Evolutionary conservation across 2,329 filamentous ascomycete species (phyloP), one percentile per base, ranked within the genome.

Genomic region (Lomentospora prolificans): DNA sequence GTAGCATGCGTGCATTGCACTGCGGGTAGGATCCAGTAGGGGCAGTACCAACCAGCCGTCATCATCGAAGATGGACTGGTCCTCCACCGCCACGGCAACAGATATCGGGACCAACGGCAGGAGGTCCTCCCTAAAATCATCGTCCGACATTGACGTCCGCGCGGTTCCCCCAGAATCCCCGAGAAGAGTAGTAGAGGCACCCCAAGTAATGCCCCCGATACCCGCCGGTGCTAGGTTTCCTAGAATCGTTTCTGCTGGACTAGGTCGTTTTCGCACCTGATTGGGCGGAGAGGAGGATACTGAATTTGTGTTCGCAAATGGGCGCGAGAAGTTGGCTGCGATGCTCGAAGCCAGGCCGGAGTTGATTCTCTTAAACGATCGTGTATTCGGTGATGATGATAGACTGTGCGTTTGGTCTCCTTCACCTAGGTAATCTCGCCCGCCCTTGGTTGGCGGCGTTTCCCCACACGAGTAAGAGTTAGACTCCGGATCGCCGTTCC

Each of bases 21-120:
- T 66, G n/a, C 73, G 74, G 28, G 64, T 72, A 3, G 75, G 70
- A 46, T 84, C 77, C 14, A 87, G 72, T 2, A 87, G 67, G 3
- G 84, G 78, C 3, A 76, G 74, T 19, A 72, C 75, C 63, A 86
- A 74, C 74, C 82, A 85, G 10, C 82, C 83, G 62, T 87, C 84
- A 54, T 86, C 83, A 60, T 87, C 84, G 61, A 87, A 87, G 19
- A 79, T 74, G n/a, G 76, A 75, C 59, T 84, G 81, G 59, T 87
- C 82, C 62, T 80, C 77, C 60, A 85, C 73, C 5, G 73, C 71
- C 5, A 85, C 71, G 1, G 54, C 31, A 7, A 56, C 54, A 7
- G 46, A 51, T 10, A 56, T 51, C 4, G 79, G 77, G 2, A 81
- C 71, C 58, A 79, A 65, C 7, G 74, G 69, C 3, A 75, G 64